Evolutionary conservation across 1,139 yeast species (phyloP).

Genomic region (Arxiozyma slooffiae): DNA sequence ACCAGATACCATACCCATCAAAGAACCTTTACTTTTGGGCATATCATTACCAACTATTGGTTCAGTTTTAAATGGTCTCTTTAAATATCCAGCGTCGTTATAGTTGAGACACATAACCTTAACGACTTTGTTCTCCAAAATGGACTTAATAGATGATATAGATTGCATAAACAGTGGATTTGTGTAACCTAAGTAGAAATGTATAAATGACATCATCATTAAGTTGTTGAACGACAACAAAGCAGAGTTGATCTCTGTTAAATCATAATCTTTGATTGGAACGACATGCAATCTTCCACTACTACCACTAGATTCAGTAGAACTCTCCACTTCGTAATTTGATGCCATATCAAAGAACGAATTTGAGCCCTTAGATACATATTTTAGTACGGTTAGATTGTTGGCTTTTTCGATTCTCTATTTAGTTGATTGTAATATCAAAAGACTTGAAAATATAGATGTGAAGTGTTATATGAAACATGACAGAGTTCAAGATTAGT

Average conservation of each 20-base stretch:
- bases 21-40: neutral
- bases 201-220: constrained; percentile 99
- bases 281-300: constrained; percentile 55
- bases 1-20: constrained; percentile 32
- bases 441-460: constrained; percentile 57
- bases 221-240: constrained; percentile 77
- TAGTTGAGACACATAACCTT: constrained; percentile 80
- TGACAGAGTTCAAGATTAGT: constrained; percentile 58
- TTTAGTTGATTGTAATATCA: constrained; percentile 57
- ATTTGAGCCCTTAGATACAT: constrained; percentile 69
- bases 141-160: constrained; percentile 79
- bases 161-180: constrained; percentile 95
- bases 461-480: constrained; percentile 61
- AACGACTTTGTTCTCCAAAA: constrained; percentile 83
- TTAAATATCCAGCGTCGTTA: constrained; percentile 81
- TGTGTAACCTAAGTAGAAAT: constrained; percentile 91
- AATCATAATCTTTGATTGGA: constrained; percentile 90
- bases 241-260: constrained; percentile 68
- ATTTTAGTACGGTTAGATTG: constrained; percentile 86
- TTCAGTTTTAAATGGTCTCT: constrained; percentile 93
- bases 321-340: constrained; percentile 31
- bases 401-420: constrained; percentile 58
- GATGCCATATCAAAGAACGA: constrained; percentile 36
- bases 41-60: constrained; percentile 61
- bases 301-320: constrained; percentile 39